Evolutionary conservation across 1,284 basidiomycete species (phyloP), one percentile per base, ranked within the genome.

Genomic region (Malassezia pachydermatis): DNA sequence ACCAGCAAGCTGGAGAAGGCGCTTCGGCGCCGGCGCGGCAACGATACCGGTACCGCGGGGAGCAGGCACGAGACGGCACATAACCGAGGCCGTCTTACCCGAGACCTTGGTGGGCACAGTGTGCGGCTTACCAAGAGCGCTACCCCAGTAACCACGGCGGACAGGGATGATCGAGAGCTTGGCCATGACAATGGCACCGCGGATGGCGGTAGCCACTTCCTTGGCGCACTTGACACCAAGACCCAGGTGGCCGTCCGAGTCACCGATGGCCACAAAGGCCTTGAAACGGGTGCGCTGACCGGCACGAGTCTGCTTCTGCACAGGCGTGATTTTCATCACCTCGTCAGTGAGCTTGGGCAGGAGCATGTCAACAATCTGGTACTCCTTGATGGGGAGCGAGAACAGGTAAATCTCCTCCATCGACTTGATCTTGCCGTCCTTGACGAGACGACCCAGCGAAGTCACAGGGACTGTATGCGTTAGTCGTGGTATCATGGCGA

Each of bases 391-490:
- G 62, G 94, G 90, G 60, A 99, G 85, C 38, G 94, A 99, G 84
- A 98, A 99, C 72, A 99, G 87, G 79, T 98, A 99, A 78, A 98
- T 95, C 76, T 99, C 94, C 76, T 99, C 94, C 82, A 99, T 94
- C 42, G 89, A 95, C 79, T 94, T 95, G 80, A 99, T 95, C 79
- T 98, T 98, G 72, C 90, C 90, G 72, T 96, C 94, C 79, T 95
- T 96, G 49, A 96, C 92, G 70, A 99, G 83, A 76, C 92, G 90
- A 59, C 92, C 92, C 66, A 99, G 86, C 76, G 96, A 96, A 75
- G 92, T 98, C 76, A 98, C 94, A 71, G 92, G 92, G 60, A 85
- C 84, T 54, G 51, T n/a, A n/a, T n/a, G n/a, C n/a, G n/a, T n/a
- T n/a, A n/a, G n/a, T n/a, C 10, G 36, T 38, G 20, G 20, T 25